Conservation (phyloP, 2,329 filamentous ascomycete genomes). For the Rhynchosporium agropyri region DNA sequence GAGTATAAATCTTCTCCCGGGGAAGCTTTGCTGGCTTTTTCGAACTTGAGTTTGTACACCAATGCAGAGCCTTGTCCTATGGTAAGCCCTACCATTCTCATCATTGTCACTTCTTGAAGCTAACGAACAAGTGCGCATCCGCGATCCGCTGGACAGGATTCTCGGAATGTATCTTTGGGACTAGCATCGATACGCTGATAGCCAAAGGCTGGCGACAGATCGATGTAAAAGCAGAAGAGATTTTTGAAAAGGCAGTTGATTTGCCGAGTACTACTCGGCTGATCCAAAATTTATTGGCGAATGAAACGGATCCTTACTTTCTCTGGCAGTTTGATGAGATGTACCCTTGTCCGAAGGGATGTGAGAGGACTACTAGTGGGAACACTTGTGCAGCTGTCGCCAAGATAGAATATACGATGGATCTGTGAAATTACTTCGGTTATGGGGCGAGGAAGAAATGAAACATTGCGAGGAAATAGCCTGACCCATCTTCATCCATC, state of each 20-base stretch:
- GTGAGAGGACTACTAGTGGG: conserved; percentile 24
- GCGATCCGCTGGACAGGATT: conserved; percentile 60
- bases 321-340: conserved; percentile 53
- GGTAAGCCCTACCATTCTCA: conserved; percentile 31
- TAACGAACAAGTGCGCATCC: conserved; percentile 50
- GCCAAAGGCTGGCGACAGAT: conserved; percentile 56
- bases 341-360: conserved; percentile 31
- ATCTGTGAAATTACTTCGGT: conserved; percentile 19
- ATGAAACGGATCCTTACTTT: conserved; percentile 58
- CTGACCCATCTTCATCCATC: background rate
- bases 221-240: conserved; percentile 48
- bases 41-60: conserved; percentile 55
- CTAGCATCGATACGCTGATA: conserved; percentile 51
- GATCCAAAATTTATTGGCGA: conserved; percentile 50
- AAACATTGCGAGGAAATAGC: background rate
- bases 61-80: conserved; percentile 61
- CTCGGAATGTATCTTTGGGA: conserved; percentile 58
- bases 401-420: background rate
- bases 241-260: conserved; percentile 50
- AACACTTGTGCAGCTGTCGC: conserved; percentile 20
- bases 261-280: conserved; percentile 45
- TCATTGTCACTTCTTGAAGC: background rate
- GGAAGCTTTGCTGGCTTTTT: conserved; percentile 50
- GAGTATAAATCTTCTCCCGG: conserved; percentile 47
- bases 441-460: conserved; percentile 1